Base-by-base conservation (phyloP, 192 early-diverging fungal species). In the Mortierella antarctica region DNA sequence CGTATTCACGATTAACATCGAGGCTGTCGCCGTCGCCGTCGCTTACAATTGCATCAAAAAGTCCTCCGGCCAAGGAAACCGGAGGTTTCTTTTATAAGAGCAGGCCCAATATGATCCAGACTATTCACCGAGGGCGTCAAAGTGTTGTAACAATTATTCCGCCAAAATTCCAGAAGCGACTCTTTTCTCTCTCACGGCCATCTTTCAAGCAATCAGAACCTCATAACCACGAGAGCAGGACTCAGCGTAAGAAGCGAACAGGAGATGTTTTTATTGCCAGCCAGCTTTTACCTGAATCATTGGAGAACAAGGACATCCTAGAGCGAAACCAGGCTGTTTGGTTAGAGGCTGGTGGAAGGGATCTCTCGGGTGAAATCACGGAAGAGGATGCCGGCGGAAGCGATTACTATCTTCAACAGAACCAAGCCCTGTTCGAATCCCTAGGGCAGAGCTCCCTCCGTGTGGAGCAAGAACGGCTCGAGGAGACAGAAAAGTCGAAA, bases 241-340 rank as follows among this genome's bases (percentile, higher is more conserved):
- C 23, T 39, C 5, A 7, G 17, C 18, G 31, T 7, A 7, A 66
- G 4, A 42, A 51, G 0, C 3, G 40, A 45, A 15, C 5, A 11
- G 65, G 57, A 6, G 69, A 60, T 8, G 46, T 79, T 21, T 71
- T 41, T 20, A 31, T 70, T 6, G 52, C 75, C 6, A 47, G 45
- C 5, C n/a, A 40, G 15, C 18, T 79, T 13, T 55, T 79, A 20
- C 75, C 75, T 21, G 64, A 66, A 52, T 66, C 77, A 12, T 55
- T 80, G n/a, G 77, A 71, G 45, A 65, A 48, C 9, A 80, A 63
- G 65, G 60, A 68, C 31, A 54, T 64, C 39, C 8, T 72, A 2
- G 77, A 71, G 50, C 59, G 77, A n/a, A 80, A 80, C 31, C 77
- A 72, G 45, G 49, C 65, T 14, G 46, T 79, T 6, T 79, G 76